Evolutionary conservation across 2,329 filamentous ascomycete genomes (phyloP), one percentile per base, ranked within the genome.

Genomic region (Fusarium armeniacum): DNA sequence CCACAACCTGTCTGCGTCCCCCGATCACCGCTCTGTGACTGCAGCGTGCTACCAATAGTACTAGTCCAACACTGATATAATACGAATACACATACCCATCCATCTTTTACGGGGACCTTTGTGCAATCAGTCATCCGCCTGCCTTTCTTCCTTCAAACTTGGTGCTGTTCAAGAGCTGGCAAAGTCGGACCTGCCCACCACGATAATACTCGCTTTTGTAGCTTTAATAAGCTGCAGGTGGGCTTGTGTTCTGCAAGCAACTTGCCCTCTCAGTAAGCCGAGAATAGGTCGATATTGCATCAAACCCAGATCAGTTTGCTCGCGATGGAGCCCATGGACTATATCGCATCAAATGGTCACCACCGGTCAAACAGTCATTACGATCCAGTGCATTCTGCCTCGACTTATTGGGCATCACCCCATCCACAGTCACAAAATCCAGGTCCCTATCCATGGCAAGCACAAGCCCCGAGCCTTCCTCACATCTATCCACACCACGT

Each of bases 291-390:
- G 36, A 36, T 26, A 62, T 49, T 33, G 35, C 54, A 63, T 49
- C 54, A 40, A 52, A 64, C 18, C 18, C 35, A 16, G 18, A 16
- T 24, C 54, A 43, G 38, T 44, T 67, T 38, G 53, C 47, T 36
- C 53, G 45, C 40, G 40, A 77, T 77, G 76, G 75, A 77, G 67
- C 73, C 69, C 18, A 73, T 75, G 67, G 73, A 77, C 35, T 74
- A 72, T 56, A 58, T 75, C 38, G 50, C 73, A 46, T 67, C 61
- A 43, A 66, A 72, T 55, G 67, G 71, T 41, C 64, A 72, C 44
- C 61, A 67, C 41, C 70, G 73, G 46, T 46, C 69, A 40, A 51
- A 55, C n/a, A 55, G 71, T 20, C 73, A 75, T 51, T 75, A 75
- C 51, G 76, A 76, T 41, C 70, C 76, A 20, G 71, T 77, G 38